These are phyloP conservation scores for Galeopsis tetrahit DNA, from an alignment of 257 asterid species.

Conservation along the genomic window DNA sequence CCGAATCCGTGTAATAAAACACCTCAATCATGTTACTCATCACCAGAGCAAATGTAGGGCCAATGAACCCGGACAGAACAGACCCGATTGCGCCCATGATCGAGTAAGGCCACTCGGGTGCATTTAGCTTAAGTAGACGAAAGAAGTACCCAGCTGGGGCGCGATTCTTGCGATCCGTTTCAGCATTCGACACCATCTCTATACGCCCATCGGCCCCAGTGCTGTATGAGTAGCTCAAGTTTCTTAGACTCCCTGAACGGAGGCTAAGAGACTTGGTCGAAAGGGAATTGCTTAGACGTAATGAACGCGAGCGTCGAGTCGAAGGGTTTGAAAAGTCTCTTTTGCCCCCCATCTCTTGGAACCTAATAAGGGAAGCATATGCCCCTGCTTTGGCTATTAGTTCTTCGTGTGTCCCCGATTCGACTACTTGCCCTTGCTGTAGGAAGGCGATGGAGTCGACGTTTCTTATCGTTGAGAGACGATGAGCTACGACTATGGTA, in stretches of 20 bases:
- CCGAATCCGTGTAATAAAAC: conserved; percentile 71
- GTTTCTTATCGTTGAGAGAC: conserved; percentile 81
- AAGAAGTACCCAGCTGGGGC: conserved; percentile 84
- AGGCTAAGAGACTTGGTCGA: conserved; percentile 93
- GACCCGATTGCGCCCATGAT: conserved; percentile 90
- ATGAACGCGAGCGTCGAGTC: conserved; percentile 75
- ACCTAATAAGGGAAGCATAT: conserved; percentile 72
- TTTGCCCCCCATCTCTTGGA: conserved; percentile 84
- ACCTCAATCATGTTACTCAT: conserved; percentile 96
- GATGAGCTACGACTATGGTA: conserved; percentile 88
- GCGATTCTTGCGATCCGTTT: conserved; percentile 73
- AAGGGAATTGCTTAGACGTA: conserved; percentile 76
- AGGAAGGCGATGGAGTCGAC: conserved; percentile 83
- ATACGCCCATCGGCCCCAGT: conserved; percentile 92
- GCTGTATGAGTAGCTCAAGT: conserved; percentile 85
- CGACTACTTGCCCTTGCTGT: conserved; percentile 91
- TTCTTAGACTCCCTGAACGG: conserved; percentile 85
- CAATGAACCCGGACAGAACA: conserved; percentile 82
- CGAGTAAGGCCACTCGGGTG: conserved; percentile 97
- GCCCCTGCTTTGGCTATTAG: conserved; percentile 81
- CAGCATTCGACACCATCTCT: conserved; percentile 93
- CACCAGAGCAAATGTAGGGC: conserved; percentile 88
- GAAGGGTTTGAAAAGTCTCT: conserved; percentile 83
- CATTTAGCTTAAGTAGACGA: conserved; percentile 79
- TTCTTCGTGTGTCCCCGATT: conserved; percentile 90